Base-by-base conservation (phyloP, 2,329 filamentous ascomycete species). In the Curvularia eragrostidis region DNA sequence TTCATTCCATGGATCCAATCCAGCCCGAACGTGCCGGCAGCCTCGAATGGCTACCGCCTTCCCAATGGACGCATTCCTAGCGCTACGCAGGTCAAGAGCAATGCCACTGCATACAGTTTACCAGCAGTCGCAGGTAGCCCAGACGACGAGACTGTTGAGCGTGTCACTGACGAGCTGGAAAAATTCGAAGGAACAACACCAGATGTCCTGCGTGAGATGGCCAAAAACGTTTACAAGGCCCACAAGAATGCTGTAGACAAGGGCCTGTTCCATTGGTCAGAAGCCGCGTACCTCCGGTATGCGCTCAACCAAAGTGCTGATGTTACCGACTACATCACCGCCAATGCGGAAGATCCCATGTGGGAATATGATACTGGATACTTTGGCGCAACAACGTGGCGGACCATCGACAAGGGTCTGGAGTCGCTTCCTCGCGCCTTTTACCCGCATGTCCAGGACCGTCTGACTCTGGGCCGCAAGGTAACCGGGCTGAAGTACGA, bases 1-100 rank as follows among this genome's bases (percentile, higher is more conserved):
- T 87, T 89, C 63, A 88, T 89, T 55, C 81, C 82, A 1, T 89
- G 85, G 85, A 82, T 86, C 36, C 85, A 89, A 65, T 77, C 70
- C 48, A 84, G 77, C 56, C 64, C 75, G 2, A 90, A 90, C 55
- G 80, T 82, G 0, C 82, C 88, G 1, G 72, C 28, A 70, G 70
- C 72, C 48, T 75, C 73, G 0, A 76, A 73, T 24, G 72, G 72
- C 26, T 73, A 65, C 54, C 69, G 72, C 43, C 56, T 75, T 10
- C 72, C 72, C 1, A 74, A 75, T 41, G 72, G 73, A 13, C 69
- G 72, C 3, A 75, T 76, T 23, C 73, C 72, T 1, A 73, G 70
- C 48, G 68, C 63, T 9, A 60, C 73, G 7, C 67, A 73, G 47
- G 58, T 75, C 26, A 60, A 38, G 48, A 72, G 65, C 5, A 74